Conservation (phyloP, 1,284 basidiomycete genomes). For the Irpex rosettiformis region DNA sequence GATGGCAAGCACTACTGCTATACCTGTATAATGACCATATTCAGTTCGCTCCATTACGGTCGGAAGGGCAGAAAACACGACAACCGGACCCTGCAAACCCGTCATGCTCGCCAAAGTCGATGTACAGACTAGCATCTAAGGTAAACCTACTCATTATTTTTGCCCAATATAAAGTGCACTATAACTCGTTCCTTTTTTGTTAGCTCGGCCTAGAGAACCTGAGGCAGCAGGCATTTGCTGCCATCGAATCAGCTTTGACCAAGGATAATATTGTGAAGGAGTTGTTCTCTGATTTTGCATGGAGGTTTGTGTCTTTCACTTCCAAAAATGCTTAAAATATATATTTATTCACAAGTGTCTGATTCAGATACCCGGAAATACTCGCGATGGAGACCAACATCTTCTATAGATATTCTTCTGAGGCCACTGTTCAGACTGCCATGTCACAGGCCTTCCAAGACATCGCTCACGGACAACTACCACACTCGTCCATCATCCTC, state of each 20-base stretch:
- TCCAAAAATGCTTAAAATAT: too few relatives aligned
- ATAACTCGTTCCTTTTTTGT: too few relatives aligned
- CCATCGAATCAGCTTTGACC: constrained; percentile 7
- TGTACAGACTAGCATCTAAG: constrained; percentile 18
- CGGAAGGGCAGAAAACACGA: neutral
- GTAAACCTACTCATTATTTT: neutral
- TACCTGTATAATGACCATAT: constrained; percentile 17
- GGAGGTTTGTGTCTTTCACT: constrained; percentile 12
- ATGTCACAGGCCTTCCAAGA: constrained; percentile 11
- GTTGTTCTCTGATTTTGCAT: constrained; percentile 19
- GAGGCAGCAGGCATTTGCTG: constrained; percentile 8
- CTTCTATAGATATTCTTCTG: constrained; percentile 11
- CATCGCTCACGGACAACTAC: constrained; percentile 14
- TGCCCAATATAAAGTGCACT: too few relatives aligned
- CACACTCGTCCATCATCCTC: constrained; percentile 13
- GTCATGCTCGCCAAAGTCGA: constrained; percentile 16
- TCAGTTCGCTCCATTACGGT: constrained; percentile 14
- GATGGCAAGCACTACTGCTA: constrained; percentile 17
- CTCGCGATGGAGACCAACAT: constrained; percentile 15
- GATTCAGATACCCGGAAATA: constrained; percentile 16
- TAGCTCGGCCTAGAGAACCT: constrained; percentile 14
- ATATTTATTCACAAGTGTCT: neutral
- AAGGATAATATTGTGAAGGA: constrained; percentile 18
- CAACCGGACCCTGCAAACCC: neutral
- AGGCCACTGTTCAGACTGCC: constrained; percentile 9